Evolutionary conservation across 768 basidiomycete species (phyloP), one percentile per base, ranked within the genome.

Genomic region (Lyophyllum decastes): DNA sequence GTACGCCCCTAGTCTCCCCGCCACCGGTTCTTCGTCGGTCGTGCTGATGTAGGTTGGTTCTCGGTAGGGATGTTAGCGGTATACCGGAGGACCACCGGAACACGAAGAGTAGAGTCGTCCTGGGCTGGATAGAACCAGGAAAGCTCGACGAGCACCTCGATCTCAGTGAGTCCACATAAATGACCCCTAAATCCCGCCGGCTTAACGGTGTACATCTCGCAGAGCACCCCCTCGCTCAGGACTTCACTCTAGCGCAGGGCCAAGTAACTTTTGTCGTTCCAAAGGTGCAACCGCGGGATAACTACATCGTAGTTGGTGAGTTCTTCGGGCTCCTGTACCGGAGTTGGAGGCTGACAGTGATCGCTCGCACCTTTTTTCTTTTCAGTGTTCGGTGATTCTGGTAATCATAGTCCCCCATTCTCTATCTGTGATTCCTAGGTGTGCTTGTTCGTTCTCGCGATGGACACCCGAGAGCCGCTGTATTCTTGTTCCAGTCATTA

Each of bases 341-440:
- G 26, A 41, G 24, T n/a, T 22, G 34, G 34, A 1, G 34, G 17
- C 49, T 4, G 27, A 54, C 52, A 12, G 17, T 26, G 43, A 26
- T 41, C 61, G 53, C 25, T 10, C n/a, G n/a, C 11, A 58, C 21
- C 17, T 16, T 57, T 27, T 58, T 49, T 26, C 33, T 21, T n/a
- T n/a, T 12, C 45, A 83, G 82, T 85, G 22, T 69, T 84, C 30
- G 84, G 85, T 10, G 81, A 84, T 66, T 84, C 84, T n/a, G 85
- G 83, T 26, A 81, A 88, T 67, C 62, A 61, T 44, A 83, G 79
- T 59, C 74, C 76, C 1, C 2, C 56, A 51, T 87, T 88, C 64
- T 75, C 70, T 11, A 86, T 86, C 62, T 47, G 27, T 33, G 45
- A 40, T 53, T n/a, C 33, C 30, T 43, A 48, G 27, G 12, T 22